Evolutionary conservation across 768 basidiomycete genomes (phyloP), one percentile per base, ranked within the genome.

Genomic region (Boletus reticulatus): DNA sequence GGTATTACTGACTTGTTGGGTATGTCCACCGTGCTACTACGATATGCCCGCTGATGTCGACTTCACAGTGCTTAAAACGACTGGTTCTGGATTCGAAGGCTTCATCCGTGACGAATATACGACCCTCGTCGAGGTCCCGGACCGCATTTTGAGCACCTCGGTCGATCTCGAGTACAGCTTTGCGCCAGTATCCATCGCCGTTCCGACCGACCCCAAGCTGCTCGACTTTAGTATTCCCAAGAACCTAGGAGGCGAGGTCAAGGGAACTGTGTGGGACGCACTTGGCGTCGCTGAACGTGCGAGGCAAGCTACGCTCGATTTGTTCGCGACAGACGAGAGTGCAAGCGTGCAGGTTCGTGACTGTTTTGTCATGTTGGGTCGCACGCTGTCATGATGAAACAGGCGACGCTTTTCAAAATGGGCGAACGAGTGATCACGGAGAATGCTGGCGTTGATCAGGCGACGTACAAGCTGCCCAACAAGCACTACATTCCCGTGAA

Each of bases 371-470:
- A 8, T 31, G 37, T 6, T 16, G 27, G 1, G 12, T 46, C 22
- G 22, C 48, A 42, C 17, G 31, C 20, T 48, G 53, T 41, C 48
- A 45, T 22, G 27, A 36, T 22, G 34, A 24, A 22, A 31, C 70
- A 97, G 90, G 95, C 95, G 10, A 97, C 94, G 27, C 75, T 96
- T 48, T 95, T 86, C 80, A 90, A 89, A 75, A 95, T 95, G 85
- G 91, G 80, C 0, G 81, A 89, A 58, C 78, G 79, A 2, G 77
- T 98, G 60, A 73, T 97, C 29, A 72, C 72, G 2, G 84, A 89
- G 68, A 88, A 92, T 63, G 69, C 71, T 3, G 75, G 75, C 3
- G 77, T 97, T 13, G 67, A 78, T 42, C 72, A 71, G 3, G 87
- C 91, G 32, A 78, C 79, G 14, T 97, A 96, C 72, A 71, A 74